Percentiles rank a stretch among this genome's conserved stretches.
These are phyloP conservation scores for Wickerhamiella kurtzmanii DNA, from an alignment of 805 yeast species.

Conservation along the genomic window DNA sequence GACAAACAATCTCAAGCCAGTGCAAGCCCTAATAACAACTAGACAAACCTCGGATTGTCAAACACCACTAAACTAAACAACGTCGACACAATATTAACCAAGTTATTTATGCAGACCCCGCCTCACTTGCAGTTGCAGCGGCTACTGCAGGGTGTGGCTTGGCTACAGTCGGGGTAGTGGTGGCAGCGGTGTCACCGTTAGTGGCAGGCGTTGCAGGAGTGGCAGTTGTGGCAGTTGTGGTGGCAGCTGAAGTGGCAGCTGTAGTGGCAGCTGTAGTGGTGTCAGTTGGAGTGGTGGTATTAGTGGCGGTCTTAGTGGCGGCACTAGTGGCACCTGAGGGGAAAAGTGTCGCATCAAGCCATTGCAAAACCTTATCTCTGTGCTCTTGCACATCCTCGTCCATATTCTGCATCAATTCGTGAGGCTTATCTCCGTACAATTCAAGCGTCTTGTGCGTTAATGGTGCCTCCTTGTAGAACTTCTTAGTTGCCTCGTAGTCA, in stretches of 20 bases:
- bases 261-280: neutral
- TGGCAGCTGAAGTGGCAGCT: neutral
- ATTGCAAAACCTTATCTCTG: slow-evolving; percentile 10
- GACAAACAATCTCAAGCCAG: too few relatives aligned
- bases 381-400: slow-evolving; percentile 10
- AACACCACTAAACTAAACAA: too few relatives aligned
- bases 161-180: too few relatives aligned
- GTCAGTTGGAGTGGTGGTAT: neutral
- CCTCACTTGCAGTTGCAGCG: too few relatives aligned
- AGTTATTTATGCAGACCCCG: too few relatives aligned
- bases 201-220: too few relatives aligned
- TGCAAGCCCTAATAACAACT: too few relatives aligned
- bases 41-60: too few relatives aligned
- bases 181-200: too few relatives aligned
- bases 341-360: slow-evolving; percentile 14
- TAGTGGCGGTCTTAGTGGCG: neutral
- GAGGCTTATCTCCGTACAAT: slow-evolving; percentile 15
- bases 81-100: too few relatives aligned
- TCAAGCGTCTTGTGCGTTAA: slow-evolving; percentile 17
- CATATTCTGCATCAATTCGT: slow-evolving; percentile 17
- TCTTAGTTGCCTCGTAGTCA: slow-evolving; percentile 10
- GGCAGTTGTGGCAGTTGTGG: too few relatives aligned
- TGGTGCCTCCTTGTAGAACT: slow-evolving; percentile 10
- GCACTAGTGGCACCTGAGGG: neutral
- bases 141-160: too few relatives aligned